Base-by-base conservation (phyloP, 73 alveolate genomes). In the Strombidium stylifer region DNA sequence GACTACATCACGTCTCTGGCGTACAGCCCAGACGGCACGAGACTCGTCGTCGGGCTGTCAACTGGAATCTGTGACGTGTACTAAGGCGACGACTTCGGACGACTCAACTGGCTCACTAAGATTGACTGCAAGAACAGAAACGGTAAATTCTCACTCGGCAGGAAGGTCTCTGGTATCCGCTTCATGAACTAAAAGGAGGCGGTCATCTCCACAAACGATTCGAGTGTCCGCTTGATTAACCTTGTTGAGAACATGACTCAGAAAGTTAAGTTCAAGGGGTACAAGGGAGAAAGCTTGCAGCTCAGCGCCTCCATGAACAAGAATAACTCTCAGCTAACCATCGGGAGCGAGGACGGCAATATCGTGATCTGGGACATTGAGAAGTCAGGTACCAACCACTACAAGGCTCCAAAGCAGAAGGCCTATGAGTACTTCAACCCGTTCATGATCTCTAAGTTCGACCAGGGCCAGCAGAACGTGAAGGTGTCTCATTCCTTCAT, bases 241-340 rank as follows among this genome's bases (percentile, higher is more conserved):
- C 70, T 85, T 0, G 80, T 64, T 53, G 92, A 84, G 52, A 15
- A 16, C 46, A 77, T 73, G 36, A 54, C 44, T 35, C 71, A 73
- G 39, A 69, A 76, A 37, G 69, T 65, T 44, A 91, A 91, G 61
- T 91, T 76, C 66, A 91, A 89, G 69, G 98, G 98, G 0, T 95
- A 87, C 59, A 53, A 58, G 35, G 78, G 70, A 62, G 82, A 73
- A 27, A 56, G 14, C 8, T 12, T 19, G 20, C 35, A 21, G 8
- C 23, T 56, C 30, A 11, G 12, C 0, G 58, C 71, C 23, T 8
- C 16, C 30, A 16, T 56, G 34, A 28, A 18, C 11, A 12, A 21
- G 52, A n/a, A n/a, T n/a, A n/a, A n/a, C n/a, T n/a, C n/a, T 18
- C 14, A 11, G 28, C n/a, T 23, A 20, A 12, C 8, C 18, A n/a